A percentile compares a stretch with the other conserved stretches of the same genome.
Evolutionary conservation across 495 filamentous ascomycete species (phyloP).

Genomic region (Daldinia caldariorum): DNA sequence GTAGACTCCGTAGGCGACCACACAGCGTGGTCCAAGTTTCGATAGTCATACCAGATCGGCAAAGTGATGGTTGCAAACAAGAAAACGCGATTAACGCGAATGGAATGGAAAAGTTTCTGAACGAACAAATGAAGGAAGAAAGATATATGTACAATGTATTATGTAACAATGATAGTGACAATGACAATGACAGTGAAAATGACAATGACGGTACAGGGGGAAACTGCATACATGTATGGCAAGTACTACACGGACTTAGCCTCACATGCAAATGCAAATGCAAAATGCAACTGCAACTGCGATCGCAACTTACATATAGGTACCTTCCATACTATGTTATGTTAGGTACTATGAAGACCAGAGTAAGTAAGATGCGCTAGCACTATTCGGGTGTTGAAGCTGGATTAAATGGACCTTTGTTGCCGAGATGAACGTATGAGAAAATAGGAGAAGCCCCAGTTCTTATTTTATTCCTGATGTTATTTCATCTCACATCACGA

Average conservation of each 20-base stretch:
- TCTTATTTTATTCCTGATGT: conserved; percentile 3
- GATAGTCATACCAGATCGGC: conserved; percentile 19
- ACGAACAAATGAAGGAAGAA: neutral
- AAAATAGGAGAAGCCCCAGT: conserved; percentile 3
- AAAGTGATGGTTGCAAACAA: conserved; percentile 19
- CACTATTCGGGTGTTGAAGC: neutral
- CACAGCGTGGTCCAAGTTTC: conserved; percentile 24
- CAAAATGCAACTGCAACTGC: too few relatives aligned
- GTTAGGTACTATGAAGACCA: neutral
- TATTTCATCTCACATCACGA: conserved; percentile 1
- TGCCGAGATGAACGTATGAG: conserved; percentile 2
- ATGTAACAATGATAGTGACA: neutral
- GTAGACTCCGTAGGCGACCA: conserved; percentile 14
- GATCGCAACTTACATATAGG: conserved; percentile 1
- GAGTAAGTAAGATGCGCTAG: neutral
- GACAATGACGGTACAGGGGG: neutral
- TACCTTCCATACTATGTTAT: neutral
- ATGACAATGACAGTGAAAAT: too few relatives aligned
- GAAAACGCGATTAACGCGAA: neutral
- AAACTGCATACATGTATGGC: neutral
- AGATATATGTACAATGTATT: neutral
- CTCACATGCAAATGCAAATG: too few relatives aligned
- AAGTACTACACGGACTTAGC: too few relatives aligned
- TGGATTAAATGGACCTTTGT: neutral
- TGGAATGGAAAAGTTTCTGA: neutral